Evolutionary conservation across 805 yeast genomes (phyloP).

Genomic region (Yamadazyma tumulicola): DNA sequence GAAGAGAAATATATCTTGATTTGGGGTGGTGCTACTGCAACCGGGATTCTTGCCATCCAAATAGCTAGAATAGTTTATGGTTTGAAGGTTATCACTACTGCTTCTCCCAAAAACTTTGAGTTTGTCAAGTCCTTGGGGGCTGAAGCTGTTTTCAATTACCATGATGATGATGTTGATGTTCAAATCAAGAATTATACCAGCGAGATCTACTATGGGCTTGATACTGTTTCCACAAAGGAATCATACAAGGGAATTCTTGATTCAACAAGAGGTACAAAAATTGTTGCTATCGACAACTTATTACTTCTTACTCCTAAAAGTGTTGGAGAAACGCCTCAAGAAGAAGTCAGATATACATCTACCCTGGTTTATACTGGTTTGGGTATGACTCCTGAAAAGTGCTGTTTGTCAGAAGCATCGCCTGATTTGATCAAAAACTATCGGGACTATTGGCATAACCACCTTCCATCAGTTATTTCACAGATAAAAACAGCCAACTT

Average conservation of each 20-base stretch:
- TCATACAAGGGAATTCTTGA: conserved; percentile 26
- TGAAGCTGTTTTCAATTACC: conserved; percentile 27
- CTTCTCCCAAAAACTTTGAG: conserved; percentile 22
- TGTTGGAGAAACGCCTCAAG: neutral
- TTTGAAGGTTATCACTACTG: conserved; percentile 26
- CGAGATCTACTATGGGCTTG: conserved; percentile 24
- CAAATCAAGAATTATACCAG: conserved; percentile 18
- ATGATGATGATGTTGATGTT: conserved; percentile 20
- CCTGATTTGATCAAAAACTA: conserved; percentile 3
- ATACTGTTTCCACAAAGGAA: conserved; percentile 18
- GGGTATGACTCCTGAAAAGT: neutral
- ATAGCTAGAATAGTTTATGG: conserved; percentile 29
- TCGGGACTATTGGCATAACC: conserved; percentile 20
- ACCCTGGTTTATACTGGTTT: conserved; percentile 4
- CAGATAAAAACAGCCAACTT: conserved; percentile 19
- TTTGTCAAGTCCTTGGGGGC: conserved; percentile 27
- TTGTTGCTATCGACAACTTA: conserved; percentile 19
- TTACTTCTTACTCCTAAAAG: conserved; percentile 3
- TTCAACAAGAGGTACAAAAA: conserved; percentile 20
- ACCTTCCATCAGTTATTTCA: conserved; percentile 17
- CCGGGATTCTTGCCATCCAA: conserved; percentile 30
- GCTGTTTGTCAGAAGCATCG: neutral
- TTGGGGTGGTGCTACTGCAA: conserved; percentile 38
- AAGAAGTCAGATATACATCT: neutral
- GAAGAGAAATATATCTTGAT: conserved; percentile 19